These are phyloP conservation scores for Xylariaceae sp. DNA, from an alignment of 2,329 filamentous ascomycete genomes.

Conservation along the genomic window DNA sequence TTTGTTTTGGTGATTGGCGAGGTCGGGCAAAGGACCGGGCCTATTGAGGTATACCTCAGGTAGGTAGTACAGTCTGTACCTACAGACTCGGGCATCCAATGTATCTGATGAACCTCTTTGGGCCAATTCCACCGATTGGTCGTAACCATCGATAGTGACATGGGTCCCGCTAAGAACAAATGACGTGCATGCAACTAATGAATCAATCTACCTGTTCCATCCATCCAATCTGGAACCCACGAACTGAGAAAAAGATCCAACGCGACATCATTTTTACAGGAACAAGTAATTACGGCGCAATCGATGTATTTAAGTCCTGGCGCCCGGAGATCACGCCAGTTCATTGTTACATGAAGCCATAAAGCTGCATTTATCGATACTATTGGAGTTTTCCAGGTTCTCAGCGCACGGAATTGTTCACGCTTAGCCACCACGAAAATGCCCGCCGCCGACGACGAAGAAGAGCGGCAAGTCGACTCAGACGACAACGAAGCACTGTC, in stretches of 20 bases:
- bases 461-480: conserved; percentile 28
- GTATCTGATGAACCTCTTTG: not conserved
- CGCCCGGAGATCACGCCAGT: not conserved
- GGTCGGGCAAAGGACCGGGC: too few relatives aligned
- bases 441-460: conserved; percentile 37
- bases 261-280: conserved; percentile 2
- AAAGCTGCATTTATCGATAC: not conserved
- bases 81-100: too few relatives aligned
- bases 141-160: not conserved
- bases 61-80: too few relatives aligned
- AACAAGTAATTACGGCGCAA: conserved; percentile 1
- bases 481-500: conserved; percentile 31
- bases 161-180: not conserved
- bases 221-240: not conserved
- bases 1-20: too few relatives aligned
- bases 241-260: conserved; percentile 2
- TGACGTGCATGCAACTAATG: not conserved
- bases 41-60: too few relatives aligned
- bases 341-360: not conserved
- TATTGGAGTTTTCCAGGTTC: not conserved
- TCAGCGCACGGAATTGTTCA: not conserved
- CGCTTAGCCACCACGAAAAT: conserved; percentile 27
- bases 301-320: not conserved
- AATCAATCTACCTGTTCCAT: too few relatives aligned
- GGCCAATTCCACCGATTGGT: not conserved